These are phyloP conservation scores for Coemansia sp. DNA, from an alignment of 192 early-diverging fungal species.

Conservation along the genomic window DNA sequence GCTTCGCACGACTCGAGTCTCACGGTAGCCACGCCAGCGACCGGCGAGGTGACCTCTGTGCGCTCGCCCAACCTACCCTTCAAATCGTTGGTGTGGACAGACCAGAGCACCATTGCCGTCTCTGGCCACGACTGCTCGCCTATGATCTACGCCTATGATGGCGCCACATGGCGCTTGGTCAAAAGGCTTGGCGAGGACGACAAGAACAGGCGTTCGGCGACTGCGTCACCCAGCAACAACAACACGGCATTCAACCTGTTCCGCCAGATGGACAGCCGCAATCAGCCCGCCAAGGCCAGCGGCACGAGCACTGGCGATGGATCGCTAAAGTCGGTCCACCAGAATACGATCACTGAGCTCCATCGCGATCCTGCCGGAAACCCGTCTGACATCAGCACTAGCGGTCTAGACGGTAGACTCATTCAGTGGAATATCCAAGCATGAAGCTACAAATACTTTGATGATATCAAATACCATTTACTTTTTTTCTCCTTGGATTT, in stretches of 20 bases:
- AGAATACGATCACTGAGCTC: conserved; percentile 92
- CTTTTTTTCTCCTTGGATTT: neutral
- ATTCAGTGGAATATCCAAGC: conserved; percentile 48
- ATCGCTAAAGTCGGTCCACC: conserved; percentile 82
- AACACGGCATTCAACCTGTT: conserved; percentile 84
- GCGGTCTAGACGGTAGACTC: conserved; percentile 53
- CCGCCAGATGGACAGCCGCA: conserved; percentile 89
- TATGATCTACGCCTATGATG: conserved; percentile 69
- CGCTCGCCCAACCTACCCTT: conserved; percentile 73
- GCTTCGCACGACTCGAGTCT: conserved; percentile 84
- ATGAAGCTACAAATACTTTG: neutral
- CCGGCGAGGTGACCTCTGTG: conserved; percentile 64
- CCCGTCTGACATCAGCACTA: conserved; percentile 40
- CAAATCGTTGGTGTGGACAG: conserved; percentile 75
- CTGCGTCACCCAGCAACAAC: conserved; percentile 56
- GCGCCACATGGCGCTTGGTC: conserved; percentile 50
- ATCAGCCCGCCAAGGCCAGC: conserved; percentile 55
- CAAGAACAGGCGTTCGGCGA: conserved; percentile 58
- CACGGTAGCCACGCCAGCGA: conserved; percentile 71
- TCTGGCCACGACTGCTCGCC: conserved; percentile 96
- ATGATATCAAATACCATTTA: neutral
- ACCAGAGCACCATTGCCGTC: conserved; percentile 77
- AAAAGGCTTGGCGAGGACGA: conserved; percentile 82
- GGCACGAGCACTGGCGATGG: conserved; percentile 32
- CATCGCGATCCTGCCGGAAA: conserved; percentile 34